Conservation (phyloP, 1,284 basidiomycete species). For the Puccinia polysora region DNA sequence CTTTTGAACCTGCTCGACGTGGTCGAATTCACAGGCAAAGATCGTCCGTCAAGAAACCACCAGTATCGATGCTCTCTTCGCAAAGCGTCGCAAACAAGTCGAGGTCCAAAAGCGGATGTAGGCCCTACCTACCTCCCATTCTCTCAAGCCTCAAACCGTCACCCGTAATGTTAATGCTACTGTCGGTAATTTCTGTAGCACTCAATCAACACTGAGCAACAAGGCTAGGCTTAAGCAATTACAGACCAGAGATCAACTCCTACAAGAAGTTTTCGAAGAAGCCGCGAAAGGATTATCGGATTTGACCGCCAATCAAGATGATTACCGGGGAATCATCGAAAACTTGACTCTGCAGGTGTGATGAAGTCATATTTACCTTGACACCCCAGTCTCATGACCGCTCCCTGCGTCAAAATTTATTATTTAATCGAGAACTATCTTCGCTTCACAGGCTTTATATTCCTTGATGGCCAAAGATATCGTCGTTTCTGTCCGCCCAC, state of each 20-base stretch:
- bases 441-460: slow-evolving; percentile 56
- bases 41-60: slow-evolving; percentile 90
- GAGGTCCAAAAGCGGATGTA: slow-evolving; percentile 94
- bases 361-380: not conserved
- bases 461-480: slow-evolving; percentile 68
- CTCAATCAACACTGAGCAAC: slow-evolving; percentile 93
- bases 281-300: slow-evolving; percentile 65
- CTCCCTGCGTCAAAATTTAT: not conserved
- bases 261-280: slow-evolving; percentile 79
- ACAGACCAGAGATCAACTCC: slow-evolving; percentile 83
- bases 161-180: not conserved
- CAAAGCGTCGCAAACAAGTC: slow-evolving; percentile 87
- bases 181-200: slow-evolving; percentile 60
- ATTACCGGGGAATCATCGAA: slow-evolving; percentile 18
- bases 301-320: slow-evolving; percentile 53
- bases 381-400: not conserved
- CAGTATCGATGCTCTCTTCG: slow-evolving; percentile 81
- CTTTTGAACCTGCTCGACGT: not conserved
- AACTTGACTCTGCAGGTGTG: slow-evolving; percentile 28
- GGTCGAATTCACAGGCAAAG: slow-evolving; percentile 66
- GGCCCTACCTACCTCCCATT: slow-evolving; percentile 48
- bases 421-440: not conserved
- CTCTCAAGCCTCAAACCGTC: not conserved
- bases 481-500: slow-evolving; percentile 62
- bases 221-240: slow-evolving; percentile 86